phyloP scores from a whole-genome alignment of 2,329 filamentous ascomycete genomes.

The Fusarium albidum region DNA sequence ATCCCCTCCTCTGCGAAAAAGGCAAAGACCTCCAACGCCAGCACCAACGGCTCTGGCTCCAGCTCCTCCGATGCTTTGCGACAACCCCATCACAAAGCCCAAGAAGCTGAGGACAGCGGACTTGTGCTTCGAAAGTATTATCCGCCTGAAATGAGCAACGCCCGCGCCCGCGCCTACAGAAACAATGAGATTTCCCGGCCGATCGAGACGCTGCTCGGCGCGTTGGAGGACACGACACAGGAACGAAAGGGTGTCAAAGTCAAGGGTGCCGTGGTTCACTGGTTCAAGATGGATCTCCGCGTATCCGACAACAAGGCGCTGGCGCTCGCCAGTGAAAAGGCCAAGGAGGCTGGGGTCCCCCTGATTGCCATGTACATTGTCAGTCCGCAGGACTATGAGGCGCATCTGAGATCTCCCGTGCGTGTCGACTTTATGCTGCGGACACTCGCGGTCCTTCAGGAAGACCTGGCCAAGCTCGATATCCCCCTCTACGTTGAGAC shows the following conservation, averaged over 20 bases:
- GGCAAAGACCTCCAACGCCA: constrained; percentile 41
- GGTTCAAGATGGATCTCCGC: constrained; percentile 88
- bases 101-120: constrained; percentile 60
- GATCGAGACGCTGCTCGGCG: constrained; percentile 71
- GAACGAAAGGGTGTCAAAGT: constrained; percentile 60
- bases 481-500: constrained; percentile 83
- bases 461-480: constrained; percentile 72
- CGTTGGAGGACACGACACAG: constrained; percentile 67
- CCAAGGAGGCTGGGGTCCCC: constrained; percentile 73
- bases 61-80: constrained; percentile 45
- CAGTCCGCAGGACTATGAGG: constrained; percentile 84
- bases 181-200: constrained; percentile 74
- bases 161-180: constrained; percentile 77
- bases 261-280: constrained; percentile 78
- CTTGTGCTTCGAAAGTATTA: constrained; percentile 81
- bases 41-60: not conserved
- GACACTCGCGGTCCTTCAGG: constrained; percentile 70
- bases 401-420: constrained; percentile 76
- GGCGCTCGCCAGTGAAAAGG: constrained; percentile 69
- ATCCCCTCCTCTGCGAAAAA: constrained; percentile 42
- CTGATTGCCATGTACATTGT: constrained; percentile 81
- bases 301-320: constrained; percentile 77
- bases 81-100: constrained; percentile 56
- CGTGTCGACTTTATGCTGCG: constrained; percentile 85
- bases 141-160: constrained; percentile 85